Percentiles rank a stretch among this genome's conserved stretches.
These are phyloP conservation scores for Fomes fomentarius DNA, from an alignment of 1,284 basidiomycete species.

Conservation along the genomic window DNA sequence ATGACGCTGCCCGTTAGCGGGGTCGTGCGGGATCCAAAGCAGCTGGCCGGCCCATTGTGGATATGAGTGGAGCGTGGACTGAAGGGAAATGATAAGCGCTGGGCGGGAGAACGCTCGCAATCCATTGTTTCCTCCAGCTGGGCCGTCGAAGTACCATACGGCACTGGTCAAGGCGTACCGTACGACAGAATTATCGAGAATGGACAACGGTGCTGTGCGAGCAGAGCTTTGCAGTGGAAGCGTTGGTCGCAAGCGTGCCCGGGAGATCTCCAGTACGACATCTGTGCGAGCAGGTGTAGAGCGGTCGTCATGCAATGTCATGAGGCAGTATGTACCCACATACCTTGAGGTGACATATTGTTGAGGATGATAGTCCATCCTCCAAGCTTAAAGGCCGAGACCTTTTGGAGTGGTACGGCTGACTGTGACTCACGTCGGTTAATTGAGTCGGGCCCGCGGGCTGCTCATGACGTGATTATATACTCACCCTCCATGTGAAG, in stretches of 20 bases:
- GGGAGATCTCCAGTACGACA: too few relatives aligned
- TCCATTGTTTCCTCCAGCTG: background rate
- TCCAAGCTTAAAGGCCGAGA: too few relatives aligned
- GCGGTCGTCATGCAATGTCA: too few relatives aligned
- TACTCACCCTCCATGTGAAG: too few relatives aligned
- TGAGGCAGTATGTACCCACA: too few relatives aligned
- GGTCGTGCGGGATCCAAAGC: slow-evolving; percentile 32
- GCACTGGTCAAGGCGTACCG: slow-evolving; percentile 33
- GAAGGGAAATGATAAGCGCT: slow-evolving; percentile 31
- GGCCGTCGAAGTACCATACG: slow-evolving; percentile 36
- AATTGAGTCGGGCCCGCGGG: too few relatives aligned
- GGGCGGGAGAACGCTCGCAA: slow-evolving; percentile 13
- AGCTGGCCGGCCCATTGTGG: slow-evolving; percentile 45
- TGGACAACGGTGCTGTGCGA: slow-evolving; percentile 32
- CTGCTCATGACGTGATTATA: too few relatives aligned
- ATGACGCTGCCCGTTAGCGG: slow-evolving; percentile 29
- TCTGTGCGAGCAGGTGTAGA: too few relatives aligned
- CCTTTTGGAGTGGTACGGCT: too few relatives aligned
- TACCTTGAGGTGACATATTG: too few relatives aligned
- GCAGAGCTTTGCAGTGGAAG: background rate
- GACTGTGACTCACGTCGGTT: too few relatives aligned
- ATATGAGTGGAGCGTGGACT: slow-evolving; percentile 37
- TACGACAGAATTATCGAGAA: slow-evolving; percentile 35
- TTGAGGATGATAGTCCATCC: too few relatives aligned
- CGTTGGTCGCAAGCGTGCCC: background rate